phyloP scores from a whole-genome alignment of 2,329 filamentous ascomycete genomes.

The Teratosphaeria epicoccoides region DNA sequence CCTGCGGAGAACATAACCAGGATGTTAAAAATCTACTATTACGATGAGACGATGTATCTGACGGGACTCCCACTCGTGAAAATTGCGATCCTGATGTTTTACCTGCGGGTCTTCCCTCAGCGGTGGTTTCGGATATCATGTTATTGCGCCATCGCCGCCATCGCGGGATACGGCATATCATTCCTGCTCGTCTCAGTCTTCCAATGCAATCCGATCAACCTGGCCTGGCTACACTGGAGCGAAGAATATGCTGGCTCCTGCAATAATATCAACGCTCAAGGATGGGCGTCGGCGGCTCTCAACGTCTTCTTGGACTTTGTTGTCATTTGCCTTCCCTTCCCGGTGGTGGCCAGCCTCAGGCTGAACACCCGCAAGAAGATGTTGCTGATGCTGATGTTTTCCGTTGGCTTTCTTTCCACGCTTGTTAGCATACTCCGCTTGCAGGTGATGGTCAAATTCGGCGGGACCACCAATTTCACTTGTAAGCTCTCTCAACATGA shows the following conservation, averaged over 20 bases:
- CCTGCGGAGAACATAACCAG: slow-evolving; percentile 11
- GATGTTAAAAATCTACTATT: slow-evolving; percentile 7
- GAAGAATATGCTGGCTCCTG: slow-evolving; percentile 4
- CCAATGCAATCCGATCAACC: slow-evolving; percentile 6
- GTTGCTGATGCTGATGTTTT: slow-evolving; percentile 7
- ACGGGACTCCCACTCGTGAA: slow-evolving; percentile 21
- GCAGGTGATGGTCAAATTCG: slow-evolving; percentile 7
- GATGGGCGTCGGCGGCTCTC: slow-evolving; percentile 7
- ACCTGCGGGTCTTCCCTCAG: slow-evolving; percentile 27
- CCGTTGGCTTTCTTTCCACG: slow-evolving; percentile 7
- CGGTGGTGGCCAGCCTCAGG: slow-evolving; percentile 5
- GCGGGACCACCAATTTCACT: slow-evolving; percentile 6
- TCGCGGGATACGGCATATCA: slow-evolving; percentile 4
- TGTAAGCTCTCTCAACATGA: not conserved
- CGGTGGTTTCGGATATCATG: slow-evolving; percentile 20
- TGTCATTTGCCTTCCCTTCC: slow-evolving; percentile 13
- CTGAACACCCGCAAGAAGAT: slow-evolving; percentile 8
- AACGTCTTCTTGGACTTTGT: slow-evolving; percentile 14
- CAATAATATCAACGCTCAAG: slow-evolving; percentile 9
- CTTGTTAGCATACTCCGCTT: slow-evolving; percentile 8
- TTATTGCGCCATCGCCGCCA: slow-evolving; percentile 13
- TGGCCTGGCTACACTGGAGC: slow-evolving; percentile 8
- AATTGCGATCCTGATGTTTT: slow-evolving; percentile 24
- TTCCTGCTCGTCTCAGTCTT: slow-evolving; percentile 8
- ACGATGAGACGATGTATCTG: slow-evolving; percentile 8